Conservation (phyloP, 2,329 filamentous ascomycete genomes). For the Pseudocercospora ulei region DNA sequence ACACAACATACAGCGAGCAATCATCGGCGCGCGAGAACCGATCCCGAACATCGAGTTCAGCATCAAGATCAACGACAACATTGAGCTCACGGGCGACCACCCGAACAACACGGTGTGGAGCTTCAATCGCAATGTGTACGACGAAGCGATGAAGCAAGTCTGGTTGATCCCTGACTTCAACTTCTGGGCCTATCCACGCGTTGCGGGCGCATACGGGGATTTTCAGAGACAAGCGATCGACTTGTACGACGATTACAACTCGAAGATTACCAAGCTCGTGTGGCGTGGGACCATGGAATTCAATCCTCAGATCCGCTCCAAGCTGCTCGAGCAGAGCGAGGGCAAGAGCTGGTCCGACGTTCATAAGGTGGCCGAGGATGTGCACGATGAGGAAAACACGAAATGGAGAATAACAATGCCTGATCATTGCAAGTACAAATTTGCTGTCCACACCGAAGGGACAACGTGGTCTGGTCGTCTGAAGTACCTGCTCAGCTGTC, state of each 20-base stretch:
- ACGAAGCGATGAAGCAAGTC: constrained; percentile 32
- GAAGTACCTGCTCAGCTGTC: constrained; percentile 33
- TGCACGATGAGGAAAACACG: constrained; percentile 22
- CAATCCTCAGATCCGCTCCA: constrained; percentile 27
- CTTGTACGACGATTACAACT: constrained; percentile 29
- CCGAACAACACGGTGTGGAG: constrained; percentile 38
- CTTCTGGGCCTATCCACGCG: constrained; percentile 43
- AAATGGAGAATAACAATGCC: constrained; percentile 28
- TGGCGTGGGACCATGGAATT: constrained; percentile 42
- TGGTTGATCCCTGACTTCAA: constrained; percentile 50
- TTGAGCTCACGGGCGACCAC: constrained; percentile 24
- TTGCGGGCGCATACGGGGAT: constrained; percentile 25
- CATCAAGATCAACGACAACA: constrained; percentile 44
- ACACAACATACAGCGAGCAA: constrained; percentile 43
- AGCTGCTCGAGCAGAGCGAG: constrained; percentile 30
- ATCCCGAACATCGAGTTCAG: constrained; percentile 46
- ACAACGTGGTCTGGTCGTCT: constrained; percentile 33
- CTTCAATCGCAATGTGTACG: constrained; percentile 28
- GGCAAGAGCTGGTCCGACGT: constrained; percentile 43
- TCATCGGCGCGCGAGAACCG: constrained; percentile 36
- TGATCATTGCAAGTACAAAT: constrained; percentile 32
- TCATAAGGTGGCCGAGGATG: constrained; percentile 25
- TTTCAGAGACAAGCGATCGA: constrained; percentile 24
- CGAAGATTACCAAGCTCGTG: constrained; percentile 41
- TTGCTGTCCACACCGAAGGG: constrained; percentile 32